Percentiles rank a stretch among this genome's conserved stretches.
Conservation (phyloP, 2,329 filamentous ascomycete genomes). For the Phialemoniopsis sp. region DNA sequence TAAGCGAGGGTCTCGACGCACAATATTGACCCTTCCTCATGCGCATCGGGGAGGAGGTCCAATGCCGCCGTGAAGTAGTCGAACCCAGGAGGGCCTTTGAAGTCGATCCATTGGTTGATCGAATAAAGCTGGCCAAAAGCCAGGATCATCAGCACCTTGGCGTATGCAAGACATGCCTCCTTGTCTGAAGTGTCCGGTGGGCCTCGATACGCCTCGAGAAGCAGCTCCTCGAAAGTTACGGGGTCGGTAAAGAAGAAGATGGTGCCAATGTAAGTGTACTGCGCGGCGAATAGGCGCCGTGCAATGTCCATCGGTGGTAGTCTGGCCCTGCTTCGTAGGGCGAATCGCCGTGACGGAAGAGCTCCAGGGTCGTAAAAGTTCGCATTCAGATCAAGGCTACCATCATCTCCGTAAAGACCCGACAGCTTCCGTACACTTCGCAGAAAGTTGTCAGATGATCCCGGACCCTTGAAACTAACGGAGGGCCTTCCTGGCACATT, state of each 20-base stretch:
- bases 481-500: slow-evolving; percentile 14
- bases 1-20: slow-evolving; percentile 52
- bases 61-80: slow-evolving; percentile 48
- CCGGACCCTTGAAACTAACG: slow-evolving; percentile 25
- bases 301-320: slow-evolving; percentile 47
- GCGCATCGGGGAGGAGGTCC: slow-evolving; percentile 47
- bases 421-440: slow-evolving; percentile 28
- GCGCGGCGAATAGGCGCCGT: slow-evolving; percentile 42
- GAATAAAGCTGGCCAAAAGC: slow-evolving; percentile 54
- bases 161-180: slow-evolving; percentile 43
- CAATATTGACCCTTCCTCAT: slow-evolving; percentile 49
- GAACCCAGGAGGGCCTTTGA: slow-evolving; percentile 50
- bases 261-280: slow-evolving; percentile 52
- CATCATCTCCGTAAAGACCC: slow-evolving; percentile 24
- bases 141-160: slow-evolving; percentile 47
- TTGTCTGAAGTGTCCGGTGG: slow-evolving; percentile 34
- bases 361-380: slow-evolving; percentile 27
- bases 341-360: slow-evolving; percentile 22
- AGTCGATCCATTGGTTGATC: slow-evolving; percentile 49
- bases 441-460: slow-evolving; percentile 31
- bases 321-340: slow-evolving; percentile 19
- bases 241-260: slow-evolving; percentile 51
- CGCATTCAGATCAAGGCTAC: slow-evolving; percentile 21
- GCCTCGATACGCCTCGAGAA: slow-evolving; percentile 37
- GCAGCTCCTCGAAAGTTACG: slow-evolving; percentile 37